phyloP scores from a whole-genome alignment of 208 protist genomes.

The Strigomonas culicis region DNA sequence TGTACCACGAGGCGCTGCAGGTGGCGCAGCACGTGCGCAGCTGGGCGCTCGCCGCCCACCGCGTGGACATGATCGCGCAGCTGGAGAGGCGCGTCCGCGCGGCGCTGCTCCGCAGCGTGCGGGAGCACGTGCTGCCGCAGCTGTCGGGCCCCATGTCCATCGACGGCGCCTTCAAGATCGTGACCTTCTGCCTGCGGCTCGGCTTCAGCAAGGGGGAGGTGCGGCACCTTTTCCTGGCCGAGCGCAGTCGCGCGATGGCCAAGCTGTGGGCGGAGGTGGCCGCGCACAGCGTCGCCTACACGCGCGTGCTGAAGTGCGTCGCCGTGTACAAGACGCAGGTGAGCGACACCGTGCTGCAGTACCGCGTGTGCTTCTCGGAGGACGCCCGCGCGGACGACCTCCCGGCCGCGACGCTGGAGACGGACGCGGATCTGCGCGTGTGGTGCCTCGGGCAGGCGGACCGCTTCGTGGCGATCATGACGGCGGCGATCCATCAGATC shows the following conservation, averaged over 20 bases:
- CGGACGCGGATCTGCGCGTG: constrained; percentile 23
- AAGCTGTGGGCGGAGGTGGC: constrained; percentile 42
- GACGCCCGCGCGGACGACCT: constrained; percentile 10
- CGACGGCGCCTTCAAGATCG: constrained; percentile 58
- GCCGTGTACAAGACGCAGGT: constrained; percentile 78
- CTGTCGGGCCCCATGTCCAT: constrained; percentile 57
- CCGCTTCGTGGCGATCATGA: constrained; percentile 40
- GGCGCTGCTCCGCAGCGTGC: constrained; percentile 35
- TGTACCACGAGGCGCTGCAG: constrained; percentile 79
- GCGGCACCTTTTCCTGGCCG: constrained; percentile 49
- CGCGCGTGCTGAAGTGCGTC: constrained; percentile 52
- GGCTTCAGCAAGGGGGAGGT: constrained; percentile 30
- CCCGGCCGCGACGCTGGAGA: constrained; percentile 2
- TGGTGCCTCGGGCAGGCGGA: constrained; percentile 60
- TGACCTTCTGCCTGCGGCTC: constrained; percentile 56
- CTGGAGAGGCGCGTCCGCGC: constrained; percentile 22
- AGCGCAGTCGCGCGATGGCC: constrained; percentile 39
- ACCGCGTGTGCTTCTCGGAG: constrained; percentile 59
- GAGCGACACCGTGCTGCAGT: constrained; percentile 70
- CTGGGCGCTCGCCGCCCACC: constrained; percentile 30
- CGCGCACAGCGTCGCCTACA: constrained; percentile 38
- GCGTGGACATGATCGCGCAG: constrained; percentile 27
- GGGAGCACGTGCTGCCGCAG: constrained; percentile 50
- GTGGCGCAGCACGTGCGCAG: constrained; percentile 65
- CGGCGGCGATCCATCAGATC: constrained; percentile 34